A percentile compares a stretch with the other conserved stretches of the same genome.
These are phyloP conservation scores for Pichia deserticola DNA, from an alignment of 805 yeast genomes.

Conservation along the genomic window DNA sequence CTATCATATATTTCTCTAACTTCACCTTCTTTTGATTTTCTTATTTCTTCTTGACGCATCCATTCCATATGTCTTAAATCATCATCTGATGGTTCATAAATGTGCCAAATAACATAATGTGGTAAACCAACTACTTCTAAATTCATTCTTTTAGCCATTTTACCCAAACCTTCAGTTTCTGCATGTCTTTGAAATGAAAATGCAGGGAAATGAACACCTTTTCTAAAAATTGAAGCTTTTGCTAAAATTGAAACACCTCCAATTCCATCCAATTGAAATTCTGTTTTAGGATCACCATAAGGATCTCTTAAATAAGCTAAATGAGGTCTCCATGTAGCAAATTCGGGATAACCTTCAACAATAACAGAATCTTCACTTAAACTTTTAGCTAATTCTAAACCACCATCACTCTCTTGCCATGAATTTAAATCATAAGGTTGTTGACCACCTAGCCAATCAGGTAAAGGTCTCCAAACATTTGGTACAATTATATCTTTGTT, in stretches of 20 bases:
- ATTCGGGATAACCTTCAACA: slow-evolving; percentile 96
- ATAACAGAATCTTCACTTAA: slow-evolving; percentile 92
- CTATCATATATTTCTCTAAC: slow-evolving; percentile 58
- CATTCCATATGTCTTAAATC: slow-evolving; percentile 80
- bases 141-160: slow-evolving; percentile 80
- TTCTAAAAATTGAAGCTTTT: slow-evolving; percentile 77
- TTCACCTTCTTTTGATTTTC: slow-evolving; percentile 55
- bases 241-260: slow-evolving; percentile 95
- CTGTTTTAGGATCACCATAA: slow-evolving; percentile 88
- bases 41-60: slow-evolving; percentile 75
- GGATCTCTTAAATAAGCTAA: slow-evolving; percentile 92
- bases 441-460: slow-evolving; percentile 78
- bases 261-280: slow-evolving; percentile 90
- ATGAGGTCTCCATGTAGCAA: slow-evolving; percentile 97
- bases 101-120: slow-evolving; percentile 94
- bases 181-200: slow-evolving; percentile 95
- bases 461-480: slow-evolving; percentile 85
- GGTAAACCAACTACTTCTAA: slow-evolving; percentile 83
- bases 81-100: slow-evolving; percentile 90
- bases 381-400: slow-evolving; percentile 62
- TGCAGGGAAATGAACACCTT: slow-evolving; percentile 94
- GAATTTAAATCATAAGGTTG: slow-evolving; percentile 82
- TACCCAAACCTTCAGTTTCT: slow-evolving; percentile 96
- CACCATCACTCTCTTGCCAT: slow-evolving; percentile 83
- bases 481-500: slow-evolving; percentile 91